Conservation (phyloP, 2,329 filamentous ascomycete species). For the Aspergillus brasiliensis region DNA sequence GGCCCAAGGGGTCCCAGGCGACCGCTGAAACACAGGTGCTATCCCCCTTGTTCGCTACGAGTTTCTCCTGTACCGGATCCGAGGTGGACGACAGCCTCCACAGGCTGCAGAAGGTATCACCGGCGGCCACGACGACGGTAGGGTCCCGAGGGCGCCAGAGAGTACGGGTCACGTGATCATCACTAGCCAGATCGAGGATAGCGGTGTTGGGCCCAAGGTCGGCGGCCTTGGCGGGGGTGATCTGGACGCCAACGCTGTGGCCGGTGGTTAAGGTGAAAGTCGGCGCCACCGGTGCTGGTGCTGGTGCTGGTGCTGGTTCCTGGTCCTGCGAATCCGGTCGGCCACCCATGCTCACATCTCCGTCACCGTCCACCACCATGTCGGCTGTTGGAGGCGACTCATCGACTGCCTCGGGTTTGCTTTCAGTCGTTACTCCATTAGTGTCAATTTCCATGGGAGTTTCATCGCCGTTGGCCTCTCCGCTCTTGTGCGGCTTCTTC, state of each 20-base stretch:
- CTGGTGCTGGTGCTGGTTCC: constrained; percentile 33
- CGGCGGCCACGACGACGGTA: constrained; percentile 44
- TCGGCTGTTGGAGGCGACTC: constrained; percentile 27
- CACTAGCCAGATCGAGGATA: constrained; percentile 41
- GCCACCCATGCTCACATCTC: constrained; percentile 46
- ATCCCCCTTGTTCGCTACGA: constrained; percentile 38
- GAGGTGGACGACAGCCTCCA: constrained; percentile 44
- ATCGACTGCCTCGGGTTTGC: constrained; percentile 23
- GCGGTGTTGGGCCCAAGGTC: constrained; percentile 49
- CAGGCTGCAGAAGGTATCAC: constrained; percentile 48
- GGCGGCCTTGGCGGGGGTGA: constrained; percentile 50
- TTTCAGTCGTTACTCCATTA: constrained; percentile 34
- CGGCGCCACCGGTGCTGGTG: constrained; percentile 31
- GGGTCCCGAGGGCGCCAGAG: constrained; percentile 50
- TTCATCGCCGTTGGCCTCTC: constrained; percentile 37
- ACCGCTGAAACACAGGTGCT: constrained; percentile 46
- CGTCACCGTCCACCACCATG: constrained; percentile 44
- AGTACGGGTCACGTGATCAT: constrained; percentile 44
- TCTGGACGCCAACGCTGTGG: constrained; percentile 51
- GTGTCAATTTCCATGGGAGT: constrained; percentile 46
- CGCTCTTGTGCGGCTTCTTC: constrained; percentile 39
- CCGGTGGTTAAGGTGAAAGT: constrained; percentile 47
- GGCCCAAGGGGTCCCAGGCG: constrained; percentile 49
- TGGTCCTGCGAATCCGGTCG: constrained; percentile 29
- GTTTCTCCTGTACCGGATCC: constrained; percentile 35